phyloP scores from a whole-genome alignment of 2,329 filamentous ascomycete species.

The Phialophora tarda region DNA sequence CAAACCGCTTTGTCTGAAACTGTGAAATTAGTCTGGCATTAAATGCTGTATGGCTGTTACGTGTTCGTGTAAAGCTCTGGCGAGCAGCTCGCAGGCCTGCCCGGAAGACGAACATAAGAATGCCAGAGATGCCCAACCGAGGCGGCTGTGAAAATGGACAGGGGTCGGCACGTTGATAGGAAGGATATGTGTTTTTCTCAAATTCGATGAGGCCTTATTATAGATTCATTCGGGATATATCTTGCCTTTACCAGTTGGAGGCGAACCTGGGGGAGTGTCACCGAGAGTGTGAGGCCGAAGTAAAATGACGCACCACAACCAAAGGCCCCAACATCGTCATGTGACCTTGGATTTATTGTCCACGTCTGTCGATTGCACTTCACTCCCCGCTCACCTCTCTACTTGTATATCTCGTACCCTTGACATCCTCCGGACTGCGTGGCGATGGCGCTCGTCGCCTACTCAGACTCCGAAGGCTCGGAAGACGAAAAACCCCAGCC shows the following conservation, averaged over 20 bases:
- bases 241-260: not conserved
- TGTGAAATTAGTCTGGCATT: conserved; percentile 8
- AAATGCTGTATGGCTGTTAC: not conserved
- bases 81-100: conserved; percentile 24
- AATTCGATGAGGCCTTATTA: not conserved
- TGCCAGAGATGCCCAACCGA: not conserved
- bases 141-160: not conserved
- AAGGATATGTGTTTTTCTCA: not conserved
- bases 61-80: not conserved
- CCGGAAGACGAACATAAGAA: conserved; percentile 29
- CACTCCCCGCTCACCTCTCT: not conserved
- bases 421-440: not conserved
- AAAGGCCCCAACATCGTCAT: not conserved
- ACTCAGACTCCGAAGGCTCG: conserved; percentile 77
- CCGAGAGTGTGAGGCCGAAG: not conserved
- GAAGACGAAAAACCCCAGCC: conserved; percentile 60
- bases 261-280: not conserved
- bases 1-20: conserved; percentile 23
- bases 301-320: conserved; percentile 1
- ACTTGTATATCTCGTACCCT: not conserved
- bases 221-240: not conserved
- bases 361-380: not conserved
- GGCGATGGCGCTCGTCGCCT: conserved; percentile 77
- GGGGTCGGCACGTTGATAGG: not conserved
- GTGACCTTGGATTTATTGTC: not conserved